Conservation (phyloP, 2,329 filamentous ascomycete genomes). For the Macrophomina phaseolina region DNA sequence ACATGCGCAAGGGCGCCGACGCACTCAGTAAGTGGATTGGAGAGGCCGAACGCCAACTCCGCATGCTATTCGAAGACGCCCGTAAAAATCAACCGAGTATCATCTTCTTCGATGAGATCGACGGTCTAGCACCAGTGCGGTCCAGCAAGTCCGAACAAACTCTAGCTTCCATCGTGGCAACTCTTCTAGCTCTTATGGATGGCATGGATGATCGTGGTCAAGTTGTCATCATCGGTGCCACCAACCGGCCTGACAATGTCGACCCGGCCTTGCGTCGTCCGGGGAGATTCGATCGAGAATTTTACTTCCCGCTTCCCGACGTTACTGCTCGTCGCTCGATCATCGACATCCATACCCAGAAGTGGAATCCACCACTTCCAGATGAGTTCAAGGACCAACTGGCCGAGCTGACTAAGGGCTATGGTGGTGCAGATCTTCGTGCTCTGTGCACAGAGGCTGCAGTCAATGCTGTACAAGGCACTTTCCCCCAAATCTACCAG, state of each 20-base stretch:
- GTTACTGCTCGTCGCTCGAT: constrained; percentile 81
- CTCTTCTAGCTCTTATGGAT: constrained; percentile 92
- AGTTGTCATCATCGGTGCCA: constrained; percentile 98
- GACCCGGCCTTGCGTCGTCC: constrained; percentile 94
- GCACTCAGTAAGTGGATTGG: constrained; percentile 98
- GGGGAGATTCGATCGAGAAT: constrained; percentile 94
- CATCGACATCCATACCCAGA: constrained; percentile 91
- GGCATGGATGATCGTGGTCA: constrained; percentile 98
- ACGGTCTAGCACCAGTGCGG: constrained; percentile 91
- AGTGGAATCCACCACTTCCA: constrained; percentile 81
- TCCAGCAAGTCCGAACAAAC: constrained; percentile 99
- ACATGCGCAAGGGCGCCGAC: constrained; percentile 99
- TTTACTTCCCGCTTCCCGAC: constrained; percentile 94
- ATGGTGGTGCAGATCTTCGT: constrained; percentile 92
- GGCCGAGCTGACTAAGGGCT: constrained; percentile 90
- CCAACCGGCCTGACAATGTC: constrained; percentile 94
- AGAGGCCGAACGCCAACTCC: constrained; percentile 93
- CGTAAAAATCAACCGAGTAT: constrained; percentile 96
- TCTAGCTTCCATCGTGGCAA: constrained; percentile 95
- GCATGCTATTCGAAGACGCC: constrained; percentile 93
- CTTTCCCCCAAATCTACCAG: constrained; percentile 94
- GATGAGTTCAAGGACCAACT: constrained; percentile 81
- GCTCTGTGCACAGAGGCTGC: constrained; percentile 96
- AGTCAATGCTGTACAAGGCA: constrained; percentile 92
- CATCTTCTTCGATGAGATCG: constrained; percentile 99